Evolutionary conservation across 495 filamentous ascomycete species (phyloP), one percentile per base, ranked within the genome.

Genomic region (Filosporella fistucella): DNA sequence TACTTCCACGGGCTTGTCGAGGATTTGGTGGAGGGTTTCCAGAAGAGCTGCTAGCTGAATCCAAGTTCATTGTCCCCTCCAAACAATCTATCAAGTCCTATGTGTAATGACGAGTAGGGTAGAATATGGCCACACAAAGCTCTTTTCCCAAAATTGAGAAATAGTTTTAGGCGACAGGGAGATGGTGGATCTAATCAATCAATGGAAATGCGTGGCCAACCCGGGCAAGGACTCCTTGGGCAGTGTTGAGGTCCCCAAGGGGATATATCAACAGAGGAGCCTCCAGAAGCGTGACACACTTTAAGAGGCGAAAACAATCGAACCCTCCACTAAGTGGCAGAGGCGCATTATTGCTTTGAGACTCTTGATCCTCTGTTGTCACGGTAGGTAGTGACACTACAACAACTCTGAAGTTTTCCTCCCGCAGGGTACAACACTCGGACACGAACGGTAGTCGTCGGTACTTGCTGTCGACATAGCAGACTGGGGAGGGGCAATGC

Each of bases 1-100:
- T 71, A 14, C 67, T 68, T 21, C 71, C 71, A 52, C 71, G 63
- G 55, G 70, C 68, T 56, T 70, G 70, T 48, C 70, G 60, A 29
- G 40, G 60, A 51, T 38, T 57, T n/a, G 63, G 57, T 49, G 54
- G 49, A n/a, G 57, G 52, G 20, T 16, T 5, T 29, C 60, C 60
- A 54, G 52, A 54, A 45, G 45, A 38, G 40, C 38, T 54, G 23
- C 45, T 49, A n/a, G 45, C 45, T 18, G 51, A 54, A 23, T 54
- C 51, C 20, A 41, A 14, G 39, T 54, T 54, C 51, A 54, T 54
- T 28, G 1, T 40, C 20, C 35, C 23, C 18, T 38, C 35, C 35
- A 5, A 16, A 21, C 35, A 21, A 5, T 36, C 7, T 36, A 12
- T 36, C 28, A 8, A 8, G 8, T n/a, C n/a, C 28, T 30, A 8